Evolutionary conservation across 192 early-diverging fungal genomes (phyloP).

Genomic region (Coemansia sp.): DNA sequence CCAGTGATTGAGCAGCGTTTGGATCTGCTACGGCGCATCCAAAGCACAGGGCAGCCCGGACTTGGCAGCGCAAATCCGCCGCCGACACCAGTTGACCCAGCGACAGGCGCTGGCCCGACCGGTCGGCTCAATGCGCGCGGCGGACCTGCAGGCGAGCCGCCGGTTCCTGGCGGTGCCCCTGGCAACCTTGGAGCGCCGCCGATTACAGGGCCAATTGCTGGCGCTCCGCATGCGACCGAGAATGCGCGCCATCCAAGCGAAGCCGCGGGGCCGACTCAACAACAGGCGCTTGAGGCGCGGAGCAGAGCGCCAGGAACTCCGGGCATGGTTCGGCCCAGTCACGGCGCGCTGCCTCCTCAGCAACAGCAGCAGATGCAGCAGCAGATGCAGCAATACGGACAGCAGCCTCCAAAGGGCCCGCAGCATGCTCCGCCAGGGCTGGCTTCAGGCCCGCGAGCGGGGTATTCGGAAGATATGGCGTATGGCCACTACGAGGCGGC

Average conservation of each 20-base stretch:
- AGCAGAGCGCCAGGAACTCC: constrained; percentile 13
- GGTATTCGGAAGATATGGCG: constrained; percentile 32
- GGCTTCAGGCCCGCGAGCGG: constrained; percentile 19
- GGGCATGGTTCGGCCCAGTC: constrained; percentile 5
- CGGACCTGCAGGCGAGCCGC: constrained; percentile 46
- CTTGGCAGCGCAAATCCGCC: constrained; percentile 29
- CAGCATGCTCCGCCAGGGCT: constrained; percentile 1
- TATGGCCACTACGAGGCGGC: constrained; percentile 30
- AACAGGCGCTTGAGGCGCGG: constrained; percentile 10
- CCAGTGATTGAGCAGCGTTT: constrained; percentile 81
- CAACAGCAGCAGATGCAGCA: constrained; percentile 12
- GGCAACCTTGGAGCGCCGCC: constrained; percentile 40
- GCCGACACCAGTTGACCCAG: constrained; percentile 47
- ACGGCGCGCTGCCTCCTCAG: background rate
- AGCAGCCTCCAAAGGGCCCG: constrained; percentile 12
- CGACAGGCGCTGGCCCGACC: constrained; percentile 26
- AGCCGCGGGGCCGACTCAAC: background rate
- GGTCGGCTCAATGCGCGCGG: constrained; percentile 52
- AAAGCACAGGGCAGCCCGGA: constrained; percentile 40
- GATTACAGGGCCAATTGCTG: constrained; percentile 20
- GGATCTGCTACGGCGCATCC: constrained; percentile 45
- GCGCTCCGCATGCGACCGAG: constrained; percentile 19
- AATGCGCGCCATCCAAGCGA: constrained; percentile 24
- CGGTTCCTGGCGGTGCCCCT: constrained; percentile 28
- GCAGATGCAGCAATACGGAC: background rate